phyloP scores from a whole-genome alignment of 2,329 filamentous ascomycete genomes.

The Phialocephala subalpina region DNA sequence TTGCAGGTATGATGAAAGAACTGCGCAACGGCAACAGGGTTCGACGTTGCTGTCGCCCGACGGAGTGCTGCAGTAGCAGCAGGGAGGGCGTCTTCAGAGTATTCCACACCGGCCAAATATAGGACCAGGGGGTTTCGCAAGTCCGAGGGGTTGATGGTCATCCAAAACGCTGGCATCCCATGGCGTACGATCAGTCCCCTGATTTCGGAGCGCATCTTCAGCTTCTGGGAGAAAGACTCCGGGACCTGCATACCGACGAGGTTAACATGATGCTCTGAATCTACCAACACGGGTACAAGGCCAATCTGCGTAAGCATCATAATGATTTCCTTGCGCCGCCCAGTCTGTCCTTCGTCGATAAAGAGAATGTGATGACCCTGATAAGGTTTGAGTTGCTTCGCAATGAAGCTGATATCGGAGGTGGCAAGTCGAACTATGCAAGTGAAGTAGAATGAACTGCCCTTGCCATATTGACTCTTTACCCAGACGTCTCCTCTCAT shows the following conservation, averaged over 20 bases:
- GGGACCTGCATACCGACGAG: slow-evolving; percentile 31
- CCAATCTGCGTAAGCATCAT: slow-evolving; percentile 81
- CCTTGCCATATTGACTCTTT: slow-evolving; percentile 87
- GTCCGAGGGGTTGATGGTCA: too few relatives aligned
- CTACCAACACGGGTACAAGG: slow-evolving; percentile 84
- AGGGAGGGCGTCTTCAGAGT: too few relatives aligned
- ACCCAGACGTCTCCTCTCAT: slow-evolving; percentile 99
- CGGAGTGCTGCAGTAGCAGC: too few relatives aligned
- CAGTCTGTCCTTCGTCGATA: slow-evolving; percentile 88
- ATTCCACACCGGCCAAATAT: too few relatives aligned
- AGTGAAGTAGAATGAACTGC: slow-evolving; percentile 96
- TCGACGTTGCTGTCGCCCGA: too few relatives aligned
- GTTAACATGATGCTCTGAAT: slow-evolving; percentile 74
- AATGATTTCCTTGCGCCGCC: slow-evolving; percentile 77
- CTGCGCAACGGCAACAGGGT: too few relatives aligned
- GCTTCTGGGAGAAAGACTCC: too few relatives aligned
- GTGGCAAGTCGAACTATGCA: slow-evolving; percentile 87
- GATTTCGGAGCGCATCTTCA: too few relatives aligned
- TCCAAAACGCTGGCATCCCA: too few relatives aligned
- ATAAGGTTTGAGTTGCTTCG: slow-evolving; percentile 88
- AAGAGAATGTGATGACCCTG: slow-evolving; percentile 92
- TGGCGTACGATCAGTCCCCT: too few relatives aligned
- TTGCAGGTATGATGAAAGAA: too few relatives aligned
- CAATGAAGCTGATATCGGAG: slow-evolving; percentile 78
- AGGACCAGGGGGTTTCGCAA: too few relatives aligned